Evolutionary conservation across 2,329 filamentous ascomycete genomes (phyloP), one percentile per base, ranked within the genome.

Genomic region (Cladosporium sp.): DNA sequence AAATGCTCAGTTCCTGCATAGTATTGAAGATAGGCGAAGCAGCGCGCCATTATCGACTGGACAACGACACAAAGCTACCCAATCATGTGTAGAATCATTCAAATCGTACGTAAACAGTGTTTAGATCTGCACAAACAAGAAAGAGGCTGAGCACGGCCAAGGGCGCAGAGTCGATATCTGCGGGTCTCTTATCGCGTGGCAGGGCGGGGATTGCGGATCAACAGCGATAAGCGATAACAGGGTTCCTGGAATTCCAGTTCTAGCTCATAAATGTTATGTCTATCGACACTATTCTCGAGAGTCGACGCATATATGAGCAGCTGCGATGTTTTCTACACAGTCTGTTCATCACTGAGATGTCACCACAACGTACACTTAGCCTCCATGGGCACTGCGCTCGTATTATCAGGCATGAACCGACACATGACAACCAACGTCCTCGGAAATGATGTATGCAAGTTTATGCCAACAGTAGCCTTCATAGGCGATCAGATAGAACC

Each of bases 211-310:
- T 28, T 45, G 24, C 20, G 42, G 42, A 24, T 45, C 42, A 25
- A 22, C 42, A 45, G 3, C 42, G 42, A 45, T 45, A 45, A 45
- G 13, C 4, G 12, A n/a, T 24, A 25, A 24, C 13, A 12, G 24
- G 15, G 24, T 45, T 15, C 13, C 7, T n/a, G 7, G 77, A 77
- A 9, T 28, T 28, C 25, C 25, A 28, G n/a, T n/a, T n/a, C n/a
- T n/a, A 28, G 25, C 4, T 28, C 25, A 28, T 28, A 4, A 28
- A 28, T 28, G 4, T 28, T 9, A 4, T 9, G 25, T 28, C 4
- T 28, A 4, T 28, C 4, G 4, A 4, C 25, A 9, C 9, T 28
- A 28, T 28, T 28, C 25, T 28, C 4, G 25, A n/a, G n/a, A n/a
- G n/a, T n/a, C n/a, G n/a, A n/a, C n/a, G n/a, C n/a, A n/a, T n/a